A percentile compares a stretch with the other conserved stretches of the same genome.
These are phyloP conservation scores for Hypomontagnella submonticulosa DNA, from an alignment of 495 filamentous ascomycete genomes.

Conservation along the genomic window DNA sequence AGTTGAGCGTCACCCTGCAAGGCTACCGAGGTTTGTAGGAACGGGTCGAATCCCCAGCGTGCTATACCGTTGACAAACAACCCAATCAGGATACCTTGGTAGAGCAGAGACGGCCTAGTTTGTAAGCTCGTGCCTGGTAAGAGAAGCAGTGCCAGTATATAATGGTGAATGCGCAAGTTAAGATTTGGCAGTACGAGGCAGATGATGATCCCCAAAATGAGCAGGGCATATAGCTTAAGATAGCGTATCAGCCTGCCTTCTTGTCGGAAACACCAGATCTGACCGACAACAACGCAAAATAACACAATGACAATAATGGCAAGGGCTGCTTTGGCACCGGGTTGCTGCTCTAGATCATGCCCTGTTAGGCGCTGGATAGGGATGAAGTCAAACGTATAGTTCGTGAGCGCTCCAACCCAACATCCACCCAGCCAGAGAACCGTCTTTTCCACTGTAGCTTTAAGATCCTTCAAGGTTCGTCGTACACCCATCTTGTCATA, in stretches of 20 bases:
- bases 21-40: slow-evolving; percentile 83
- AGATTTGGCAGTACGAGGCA: slow-evolving; percentile 80
- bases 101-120: slow-evolving; percentile 79
- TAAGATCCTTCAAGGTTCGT: slow-evolving; percentile 64
- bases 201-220: slow-evolving; percentile 68
- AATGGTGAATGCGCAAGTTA: slow-evolving; percentile 93
- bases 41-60: slow-evolving; percentile 90
- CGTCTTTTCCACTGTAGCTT: slow-evolving; percentile 75
- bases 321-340: slow-evolving; percentile 78
- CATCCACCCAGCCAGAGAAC: slow-evolving; percentile 77
- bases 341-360: slow-evolving; percentile 79
- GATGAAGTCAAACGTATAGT: slow-evolving; percentile 86
- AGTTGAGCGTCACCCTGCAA: slow-evolving; percentile 77
- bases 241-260: slow-evolving; percentile 76
- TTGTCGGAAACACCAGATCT: slow-evolving; percentile 78
- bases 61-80: slow-evolving; percentile 93
- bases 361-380: slow-evolving; percentile 82
- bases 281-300: slow-evolving; percentile 67
- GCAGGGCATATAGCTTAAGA: slow-evolving; percentile 74
- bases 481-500: slow-evolving; percentile 72
- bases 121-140: slow-evolving; percentile 87
- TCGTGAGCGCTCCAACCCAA: slow-evolving; percentile 84
- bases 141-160: slow-evolving; percentile 84
- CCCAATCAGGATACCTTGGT: slow-evolving; percentile 88
- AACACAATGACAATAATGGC: slow-evolving; percentile 73